Evolutionary conservation across 306 rosid genomes (phyloP).

Genomic region (Lathyrus aphaca): DNA sequence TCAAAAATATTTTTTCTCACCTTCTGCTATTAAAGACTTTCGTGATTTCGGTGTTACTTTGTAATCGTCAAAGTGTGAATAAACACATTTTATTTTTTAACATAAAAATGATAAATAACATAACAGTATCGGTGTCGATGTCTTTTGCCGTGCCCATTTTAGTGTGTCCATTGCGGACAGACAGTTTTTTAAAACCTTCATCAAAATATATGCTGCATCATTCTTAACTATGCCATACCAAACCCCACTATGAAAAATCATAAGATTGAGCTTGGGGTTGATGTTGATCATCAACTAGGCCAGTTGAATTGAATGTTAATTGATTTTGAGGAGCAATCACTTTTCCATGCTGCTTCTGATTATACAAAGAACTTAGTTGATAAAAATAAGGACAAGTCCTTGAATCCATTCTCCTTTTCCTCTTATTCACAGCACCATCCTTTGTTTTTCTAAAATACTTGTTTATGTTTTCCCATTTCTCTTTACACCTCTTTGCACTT

Average conservation of each 20-base stretch:
- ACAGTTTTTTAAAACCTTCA: no score
- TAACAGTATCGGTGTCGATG: no score
- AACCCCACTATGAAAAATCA: not conserved
- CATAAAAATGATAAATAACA: no score
- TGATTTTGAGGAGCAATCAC: slow-evolving; percentile 24
- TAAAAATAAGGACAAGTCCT: slow-evolving; percentile 94
- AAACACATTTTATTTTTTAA: no score
- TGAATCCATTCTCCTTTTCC: slow-evolving; percentile 78
- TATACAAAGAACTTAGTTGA: slow-evolving; percentile 61
- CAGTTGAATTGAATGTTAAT: not conserved
- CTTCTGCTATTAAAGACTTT: no score
- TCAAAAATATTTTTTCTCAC: not conserved
- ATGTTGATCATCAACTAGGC: not conserved
- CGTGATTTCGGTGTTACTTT: no score
- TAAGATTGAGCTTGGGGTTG: slow-evolving; percentile 16
- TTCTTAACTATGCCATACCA: not conserved
- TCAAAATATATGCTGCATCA: no score
- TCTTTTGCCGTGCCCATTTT: no score
- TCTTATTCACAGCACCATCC: slow-evolving; percentile 45
- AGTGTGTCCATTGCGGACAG: no score
- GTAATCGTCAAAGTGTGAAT: no score
- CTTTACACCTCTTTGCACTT: slow-evolving; percentile 88
- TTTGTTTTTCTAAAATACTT: slow-evolving; percentile 90
- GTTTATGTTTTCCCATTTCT: slow-evolving; percentile 94
- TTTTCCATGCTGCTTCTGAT: slow-evolving; percentile 40